Base-by-base conservation (phyloP, 495 filamentous ascomycete species). In the Neurospora sp. region DNA sequence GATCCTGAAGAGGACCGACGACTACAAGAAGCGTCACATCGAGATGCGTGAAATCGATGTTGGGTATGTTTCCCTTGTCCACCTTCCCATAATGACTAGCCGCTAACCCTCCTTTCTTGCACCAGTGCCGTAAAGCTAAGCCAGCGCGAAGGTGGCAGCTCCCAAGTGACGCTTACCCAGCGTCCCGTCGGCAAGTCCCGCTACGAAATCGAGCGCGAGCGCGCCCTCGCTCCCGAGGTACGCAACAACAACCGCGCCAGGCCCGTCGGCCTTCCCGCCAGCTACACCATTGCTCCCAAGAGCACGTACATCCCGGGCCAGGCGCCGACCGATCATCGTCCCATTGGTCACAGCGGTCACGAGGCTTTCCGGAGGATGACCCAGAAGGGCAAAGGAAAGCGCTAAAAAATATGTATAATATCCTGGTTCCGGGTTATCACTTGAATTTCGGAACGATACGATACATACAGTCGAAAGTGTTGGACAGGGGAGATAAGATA, bases 1-100 rank as follows among this genome's bases (percentile, higher is more conserved):
- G n/a, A 96, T 98, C 73, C 87, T 99, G 70, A 95, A 96, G 82
- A 90, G 93, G 71, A 96, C 90, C 74, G 93, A 97, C 75, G 93
- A 97, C 80, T 97, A 96, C 83, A 91, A 91, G 80, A 94, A 96
- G 85, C 89, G 92, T 41, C 89, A 86, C 70, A 82, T 88, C n/a
- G 84, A 86, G 73, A 87, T 85, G 16, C 84, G 83, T 72, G 85
- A 88, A 10, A 88, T 85, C 70, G 86, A 89, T 77, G 80, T 84
- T 75, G 79, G 81, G 87, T 89, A 84, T 40, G 86, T 83, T 41
- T 39, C 35, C n/a, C 20, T 31, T 69, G 12, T 44, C 23, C 20
- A 14, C 39, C 76, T 90, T 85, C 75, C 38, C 18, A 9, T 49
- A 38, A 16, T 16, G 7, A 12, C 40, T 18, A 40, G 78, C 72